These are phyloP conservation scores for Paecilomyces variotii DNA, from an alignment of 2,329 filamentous ascomycete genomes.

Conservation along the genomic window DNA sequence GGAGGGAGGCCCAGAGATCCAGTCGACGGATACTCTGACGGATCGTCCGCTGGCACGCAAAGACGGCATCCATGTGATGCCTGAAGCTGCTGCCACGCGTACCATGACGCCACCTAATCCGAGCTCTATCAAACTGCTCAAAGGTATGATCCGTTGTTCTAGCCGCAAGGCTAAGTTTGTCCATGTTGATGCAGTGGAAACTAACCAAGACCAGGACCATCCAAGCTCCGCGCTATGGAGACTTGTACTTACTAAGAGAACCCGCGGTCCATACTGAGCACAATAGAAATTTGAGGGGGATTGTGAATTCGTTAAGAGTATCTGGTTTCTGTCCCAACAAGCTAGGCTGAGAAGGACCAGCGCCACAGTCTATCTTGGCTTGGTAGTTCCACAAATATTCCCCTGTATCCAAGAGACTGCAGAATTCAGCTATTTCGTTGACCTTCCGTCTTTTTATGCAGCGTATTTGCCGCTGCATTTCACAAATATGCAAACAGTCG, in stretches of 20 bases:
- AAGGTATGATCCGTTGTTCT: conserved; percentile 20
- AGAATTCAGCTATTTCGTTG: conserved; percentile 5
- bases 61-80: conserved; percentile 26
- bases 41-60: conserved; percentile 38
- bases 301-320: conserved; percentile 1
- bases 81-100: conserved; percentile 23
- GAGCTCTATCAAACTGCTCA: conserved; percentile 30
- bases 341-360: conserved; percentile 11
- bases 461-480: not conserved
- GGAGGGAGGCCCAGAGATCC: conserved; percentile 63
- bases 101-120: conserved; percentile 21
- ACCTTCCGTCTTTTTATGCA: not conserved
- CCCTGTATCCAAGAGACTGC: not conserved
- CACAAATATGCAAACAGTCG: not conserved
- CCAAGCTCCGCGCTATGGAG: conserved; percentile 34
- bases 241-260: conserved; percentile 12
- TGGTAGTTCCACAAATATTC: conserved; percentile 2
- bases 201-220: conserved; percentile 26
- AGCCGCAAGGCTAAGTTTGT: not conserved
- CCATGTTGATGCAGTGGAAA: not conserved
- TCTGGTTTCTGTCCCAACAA: conserved; percentile 1
- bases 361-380: conserved; percentile 13
- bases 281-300: conserved; percentile 1
- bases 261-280: conserved; percentile 1
- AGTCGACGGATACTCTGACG: conserved; percentile 46